These are phyloP conservation scores for Candida sp. DNA, from an alignment of 1,139 yeast species.

Conservation along the genomic window DNA sequence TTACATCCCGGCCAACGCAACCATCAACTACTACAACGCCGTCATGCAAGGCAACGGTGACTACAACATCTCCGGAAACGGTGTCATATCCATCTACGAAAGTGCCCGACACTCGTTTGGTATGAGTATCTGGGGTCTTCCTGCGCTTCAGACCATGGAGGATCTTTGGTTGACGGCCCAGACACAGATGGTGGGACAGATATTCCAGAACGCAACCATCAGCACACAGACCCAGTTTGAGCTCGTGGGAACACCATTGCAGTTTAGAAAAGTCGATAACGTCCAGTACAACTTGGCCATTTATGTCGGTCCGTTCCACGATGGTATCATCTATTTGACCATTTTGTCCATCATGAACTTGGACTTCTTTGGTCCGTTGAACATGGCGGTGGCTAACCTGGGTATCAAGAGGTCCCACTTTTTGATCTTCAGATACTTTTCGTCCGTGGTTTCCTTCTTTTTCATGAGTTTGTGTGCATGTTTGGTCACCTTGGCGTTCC, in stretches of 20 bases:
- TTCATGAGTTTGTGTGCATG: constrained; percentile 41
- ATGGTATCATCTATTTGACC: constrained; percentile 77
- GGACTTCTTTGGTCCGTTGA: constrained; percentile 59
- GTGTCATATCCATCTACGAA: constrained; percentile 34
- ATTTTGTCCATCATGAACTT: constrained; percentile 66
- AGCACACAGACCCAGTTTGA: constrained; percentile 17
- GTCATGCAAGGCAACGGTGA: constrained; percentile 25
- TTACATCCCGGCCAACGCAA: constrained; percentile 43
- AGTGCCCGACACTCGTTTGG: constrained; percentile 43
- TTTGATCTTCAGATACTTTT: constrained; percentile 31
- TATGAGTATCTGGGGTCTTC: constrained; percentile 15
- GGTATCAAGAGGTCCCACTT: constrained; percentile 33
- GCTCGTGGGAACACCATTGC: constrained; percentile 37
- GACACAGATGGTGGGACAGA: constrained; percentile 7
- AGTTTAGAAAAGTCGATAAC: constrained; percentile 46
- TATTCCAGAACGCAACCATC: constrained; percentile 11
- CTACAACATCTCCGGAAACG: constrained; percentile 30
- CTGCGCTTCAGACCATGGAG: constrained; percentile 13
- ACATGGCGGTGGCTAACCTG: constrained; percentile 44
- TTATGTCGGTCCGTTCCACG: constrained; percentile 67
- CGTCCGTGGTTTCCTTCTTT: constrained; percentile 36
- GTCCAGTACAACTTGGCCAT: constrained; percentile 56
- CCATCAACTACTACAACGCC: constrained; percentile 31
- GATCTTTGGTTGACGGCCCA: constrained; percentile 12
- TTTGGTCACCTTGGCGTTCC: constrained; percentile 46